Evolutionary conservation across 2,329 filamentous ascomycete species (phyloP), one percentile per base, ranked within the genome.

Genomic region (Alternaria postmessia): DNA sequence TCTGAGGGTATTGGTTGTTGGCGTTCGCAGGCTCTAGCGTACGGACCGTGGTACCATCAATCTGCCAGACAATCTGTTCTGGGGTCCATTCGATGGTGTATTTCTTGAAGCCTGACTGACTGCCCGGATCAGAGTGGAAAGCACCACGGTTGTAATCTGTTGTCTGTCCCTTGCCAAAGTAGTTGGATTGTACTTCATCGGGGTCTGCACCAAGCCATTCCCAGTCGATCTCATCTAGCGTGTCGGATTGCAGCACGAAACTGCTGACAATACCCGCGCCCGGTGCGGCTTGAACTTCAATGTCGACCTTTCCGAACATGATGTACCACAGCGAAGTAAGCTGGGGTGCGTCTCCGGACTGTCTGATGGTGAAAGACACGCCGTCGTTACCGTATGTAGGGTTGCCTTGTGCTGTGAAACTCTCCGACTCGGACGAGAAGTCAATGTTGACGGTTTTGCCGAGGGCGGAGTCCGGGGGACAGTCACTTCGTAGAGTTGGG

Each of bases 291-390:
- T 94, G 94, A 83, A 97, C 86, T 32, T 88, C 89, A 68, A 94
- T 87, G 67, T 96, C 91, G 74, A 97, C 91, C 65, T 90, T 91
- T 68, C 95, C 95, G 78, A 97, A 99, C 95, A 99, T 98, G 82
- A 99, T 97, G 84, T 97, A 98, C 87, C 96, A 98, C 72, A 95
- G 88, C 62, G 93, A 96, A 66, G 86, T 86, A 62, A 99, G 87
- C 77, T 94, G 91, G 0, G 95, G 95, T 3, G 93, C 87, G 75
- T 99, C 92, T 58, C 94, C 94, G 51, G 89, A 85, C 73, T 89
- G 82, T 53, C 87, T 80, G 53, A 99, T 89, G 26, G 92, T 93
- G 77, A 99, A 96, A 16, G 87, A 87, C 26, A 87, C 94, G 60
- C 95, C 95, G 75, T 94, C 86, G 57, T 84, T 83, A 75, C 85